A percentile compares a stretch with the other conserved stretches of the same genome.
phyloP scores from a whole-genome alignment of 2,329 filamentous ascomycete genomes.

The Paecilomyces dactylethromorphus region DNA sequence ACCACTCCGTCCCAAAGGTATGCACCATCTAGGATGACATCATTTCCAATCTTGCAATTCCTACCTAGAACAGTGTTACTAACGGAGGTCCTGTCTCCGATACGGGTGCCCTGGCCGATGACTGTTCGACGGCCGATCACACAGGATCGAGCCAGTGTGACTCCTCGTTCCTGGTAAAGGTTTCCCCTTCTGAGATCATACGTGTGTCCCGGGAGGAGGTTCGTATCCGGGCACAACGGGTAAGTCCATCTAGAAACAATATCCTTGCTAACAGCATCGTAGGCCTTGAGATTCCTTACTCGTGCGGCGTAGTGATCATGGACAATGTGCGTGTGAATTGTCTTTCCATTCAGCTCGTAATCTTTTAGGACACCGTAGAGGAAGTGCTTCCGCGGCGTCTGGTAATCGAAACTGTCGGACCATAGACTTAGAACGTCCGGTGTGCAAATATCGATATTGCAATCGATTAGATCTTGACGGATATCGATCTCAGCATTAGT shows the following conservation, averaged over 20 bases:
- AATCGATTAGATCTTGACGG: conserved; percentile 83
- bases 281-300: conserved; percentile 78
- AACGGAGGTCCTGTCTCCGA: conserved; percentile 67
- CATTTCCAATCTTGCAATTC: conserved; percentile 77
- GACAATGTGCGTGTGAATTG: conserved; percentile 85
- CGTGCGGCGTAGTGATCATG: conserved; percentile 78
- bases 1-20: conserved; percentile 83
- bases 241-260: conserved; percentile 83
- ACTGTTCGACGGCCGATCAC: conserved; percentile 63
- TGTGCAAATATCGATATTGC: conserved; percentile 94
- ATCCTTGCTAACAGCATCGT: conserved; percentile 82
- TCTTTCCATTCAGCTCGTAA: conserved; percentile 93
- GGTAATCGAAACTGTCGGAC: conserved; percentile 97
- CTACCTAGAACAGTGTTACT: conserved; percentile 74
- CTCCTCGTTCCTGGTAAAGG: conserved; percentile 72
- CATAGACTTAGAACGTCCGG: conserved; percentile 90
- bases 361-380: conserved; percentile 91
- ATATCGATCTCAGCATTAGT: conserved; percentile 71
- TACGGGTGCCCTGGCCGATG: conserved; percentile 66
- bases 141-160: conserved; percentile 66
- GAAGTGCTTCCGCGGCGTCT: conserved; percentile 80
- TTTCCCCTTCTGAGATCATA: conserved; percentile 65
- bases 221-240: conserved; percentile 83
- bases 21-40: conserved; percentile 70
- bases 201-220: conserved; percentile 68